phyloP scores from a whole-genome alignment of 2,329 filamentous ascomycete genomes.

The Neurospora sp. region DNA sequence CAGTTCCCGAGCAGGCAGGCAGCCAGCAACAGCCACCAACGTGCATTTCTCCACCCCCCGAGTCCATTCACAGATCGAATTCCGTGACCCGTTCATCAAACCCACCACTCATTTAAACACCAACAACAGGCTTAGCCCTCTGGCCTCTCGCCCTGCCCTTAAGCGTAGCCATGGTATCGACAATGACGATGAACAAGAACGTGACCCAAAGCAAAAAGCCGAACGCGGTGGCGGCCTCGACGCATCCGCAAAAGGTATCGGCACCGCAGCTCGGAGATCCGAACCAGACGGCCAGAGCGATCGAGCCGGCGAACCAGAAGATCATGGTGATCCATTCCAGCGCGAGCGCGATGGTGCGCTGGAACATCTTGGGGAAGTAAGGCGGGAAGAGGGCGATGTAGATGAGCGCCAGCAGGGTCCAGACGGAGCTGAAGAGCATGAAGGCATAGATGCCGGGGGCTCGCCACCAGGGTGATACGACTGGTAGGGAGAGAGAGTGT shows the following conservation, averaged over 20 bases:
- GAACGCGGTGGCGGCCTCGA: conserved; percentile 57
- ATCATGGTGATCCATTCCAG: conserved; percentile 66
- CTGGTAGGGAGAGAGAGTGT: conserved; percentile 27
- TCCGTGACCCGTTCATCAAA: not conserved
- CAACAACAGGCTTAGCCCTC: not conserved
- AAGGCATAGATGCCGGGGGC: conserved; percentile 58
- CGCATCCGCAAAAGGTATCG: conserved; percentile 44
- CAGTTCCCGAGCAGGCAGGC: not conserved
- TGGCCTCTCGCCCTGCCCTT: not conserved
- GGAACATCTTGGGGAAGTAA: conserved; percentile 50
- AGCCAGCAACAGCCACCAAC: not conserved
- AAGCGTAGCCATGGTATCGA: conserved; percentile 8
- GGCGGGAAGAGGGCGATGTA: conserved; percentile 62
- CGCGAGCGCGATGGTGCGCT: conserved; percentile 55
- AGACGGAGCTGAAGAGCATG: conserved; percentile 69
- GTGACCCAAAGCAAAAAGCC: conserved; percentile 30
- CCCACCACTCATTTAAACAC: not conserved
- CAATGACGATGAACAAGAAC: conserved; percentile 12
- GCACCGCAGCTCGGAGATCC: conserved; percentile 42
- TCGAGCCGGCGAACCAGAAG: conserved; percentile 85
- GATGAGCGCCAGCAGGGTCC: conserved; percentile 61
- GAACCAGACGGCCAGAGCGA: conserved; percentile 63
- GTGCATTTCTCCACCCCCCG: not conserved
- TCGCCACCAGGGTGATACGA: conserved; percentile 34
- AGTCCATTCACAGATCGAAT: not conserved